Evolutionary conservation across 352 stramenopile species (phyloP).

Genomic region (Globisporangium middletonii): DNA sequence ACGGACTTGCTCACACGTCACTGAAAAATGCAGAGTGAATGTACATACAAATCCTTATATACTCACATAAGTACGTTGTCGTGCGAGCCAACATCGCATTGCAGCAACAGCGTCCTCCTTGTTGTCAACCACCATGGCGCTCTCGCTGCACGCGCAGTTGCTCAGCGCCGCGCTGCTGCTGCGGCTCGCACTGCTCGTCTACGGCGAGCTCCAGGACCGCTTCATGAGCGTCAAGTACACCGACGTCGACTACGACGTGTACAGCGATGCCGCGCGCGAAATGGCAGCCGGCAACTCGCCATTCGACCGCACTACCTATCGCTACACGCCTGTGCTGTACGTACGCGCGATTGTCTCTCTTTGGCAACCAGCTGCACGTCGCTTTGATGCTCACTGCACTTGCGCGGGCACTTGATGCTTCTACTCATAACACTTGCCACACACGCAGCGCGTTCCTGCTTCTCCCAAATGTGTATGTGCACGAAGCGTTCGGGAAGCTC

Average conservation of each 20-base stretch:
- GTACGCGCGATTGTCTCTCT: not conserved
- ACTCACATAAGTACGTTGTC: not conserved
- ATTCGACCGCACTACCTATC: conserved; percentile 97
- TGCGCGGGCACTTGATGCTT: not conserved
- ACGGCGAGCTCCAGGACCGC: conserved; percentile 68
- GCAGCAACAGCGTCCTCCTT: no score
- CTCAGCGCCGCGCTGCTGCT: conserved; percentile 49
- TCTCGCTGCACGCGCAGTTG: conserved; percentile 21
- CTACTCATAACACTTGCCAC: not conserved
- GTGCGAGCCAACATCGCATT: not conserved
- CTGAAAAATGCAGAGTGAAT: conserved; percentile 39
- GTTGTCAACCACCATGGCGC: conserved; percentile 3
- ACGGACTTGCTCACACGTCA: conserved; percentile 49
- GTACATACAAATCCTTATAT: not conserved
- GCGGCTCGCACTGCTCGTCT: conserved; percentile 62
- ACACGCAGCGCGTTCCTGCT: conserved; percentile 56
- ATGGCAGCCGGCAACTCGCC: conserved; percentile 86
- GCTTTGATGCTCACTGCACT: not conserved
- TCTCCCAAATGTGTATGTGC: conserved; percentile 68
- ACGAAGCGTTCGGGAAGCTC: conserved; percentile 90
- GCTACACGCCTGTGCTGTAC: conserved; percentile 96
- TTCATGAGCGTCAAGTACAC: conserved; percentile 93
- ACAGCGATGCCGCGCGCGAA: conserved; percentile 94
- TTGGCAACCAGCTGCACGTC: not conserved
- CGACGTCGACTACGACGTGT: conserved; percentile 99